Percentiles rank a stretch among this genome's conserved stretches.
These are phyloP conservation scores for Takakia lepidozioides DNA, from an alignment of 225 moss, liverwort and hornwort species.

Conservation along the genomic window DNA sequence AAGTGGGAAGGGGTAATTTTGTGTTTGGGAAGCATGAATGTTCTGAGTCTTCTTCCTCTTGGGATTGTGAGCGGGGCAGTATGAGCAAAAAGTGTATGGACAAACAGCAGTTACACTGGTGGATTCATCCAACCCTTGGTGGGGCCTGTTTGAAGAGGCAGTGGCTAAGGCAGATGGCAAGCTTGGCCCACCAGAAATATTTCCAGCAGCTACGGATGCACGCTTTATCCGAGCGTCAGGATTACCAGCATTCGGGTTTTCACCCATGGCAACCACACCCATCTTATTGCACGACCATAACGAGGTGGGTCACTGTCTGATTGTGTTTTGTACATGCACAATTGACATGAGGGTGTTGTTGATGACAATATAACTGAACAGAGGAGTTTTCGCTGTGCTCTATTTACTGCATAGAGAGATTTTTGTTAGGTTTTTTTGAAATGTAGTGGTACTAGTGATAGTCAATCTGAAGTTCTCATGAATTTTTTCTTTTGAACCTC, in stretches of 20 bases:
- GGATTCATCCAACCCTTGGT: conserved; percentile 56
- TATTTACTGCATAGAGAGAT: too few species aligned
- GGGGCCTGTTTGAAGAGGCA: conserved; percentile 41
- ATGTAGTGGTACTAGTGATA: too few species aligned
- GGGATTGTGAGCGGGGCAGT: conserved; percentile 17
- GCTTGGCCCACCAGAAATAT: conserved; percentile 32
- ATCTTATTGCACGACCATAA: conserved; percentile 43
- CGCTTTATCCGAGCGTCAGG: conserved; percentile 44
- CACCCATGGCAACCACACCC: conserved; percentile 50
- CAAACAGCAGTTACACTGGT: conserved; percentile 22
- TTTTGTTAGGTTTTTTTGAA: too few species aligned
- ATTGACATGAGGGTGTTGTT: too few species aligned
- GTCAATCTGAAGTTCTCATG: too few species aligned
- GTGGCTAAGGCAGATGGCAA: conserved; percentile 28
- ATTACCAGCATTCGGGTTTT: conserved; percentile 57
- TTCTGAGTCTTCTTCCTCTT: not conserved
- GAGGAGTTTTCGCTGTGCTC: too few species aligned
- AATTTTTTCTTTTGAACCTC: too few species aligned
- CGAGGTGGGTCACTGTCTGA: conserved; percentile 40
- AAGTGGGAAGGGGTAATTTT: not conserved
- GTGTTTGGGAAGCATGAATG: not conserved
- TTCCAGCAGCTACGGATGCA: conserved; percentile 50
- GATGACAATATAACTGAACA: too few species aligned
- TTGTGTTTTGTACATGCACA: too few species aligned
- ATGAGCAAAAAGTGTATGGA: conserved; percentile 25